phyloP scores from a whole-genome alignment of 768 basidiomycete species.

The Mycena venus region DNA sequence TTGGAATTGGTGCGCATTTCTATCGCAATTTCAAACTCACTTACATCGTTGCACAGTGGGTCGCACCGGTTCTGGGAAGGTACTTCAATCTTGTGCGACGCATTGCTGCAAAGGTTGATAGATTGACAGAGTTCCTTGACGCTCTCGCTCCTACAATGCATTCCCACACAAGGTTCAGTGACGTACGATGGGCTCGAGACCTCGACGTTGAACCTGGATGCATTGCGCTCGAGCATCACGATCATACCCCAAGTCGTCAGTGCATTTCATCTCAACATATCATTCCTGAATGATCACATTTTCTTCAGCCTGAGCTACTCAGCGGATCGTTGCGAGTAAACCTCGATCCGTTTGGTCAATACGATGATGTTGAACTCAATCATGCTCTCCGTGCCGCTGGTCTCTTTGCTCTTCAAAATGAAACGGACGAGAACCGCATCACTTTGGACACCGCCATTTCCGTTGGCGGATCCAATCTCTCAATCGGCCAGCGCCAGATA shows the following conservation, averaged over 20 bases:
- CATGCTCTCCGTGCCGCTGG: no score
- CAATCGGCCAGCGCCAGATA: conserved; percentile 61
- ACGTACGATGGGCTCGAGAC: conserved; percentile 58
- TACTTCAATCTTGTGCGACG: neutral
- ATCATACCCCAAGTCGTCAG: conserved; percentile 51
- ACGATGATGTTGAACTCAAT: conserved; percentile 56
- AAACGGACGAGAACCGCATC: conserved; percentile 33
- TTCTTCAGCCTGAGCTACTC: conserved; percentile 47
- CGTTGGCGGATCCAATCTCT: conserved; percentile 40
- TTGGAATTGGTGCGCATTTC: conserved; percentile 52
- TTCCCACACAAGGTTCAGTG: conserved; percentile 46
- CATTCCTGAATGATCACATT: neutral
- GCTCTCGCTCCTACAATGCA: conserved; percentile 62
- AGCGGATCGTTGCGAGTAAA: conserved; percentile 59
- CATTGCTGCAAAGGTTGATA: neutral
- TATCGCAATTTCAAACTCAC: neutral
- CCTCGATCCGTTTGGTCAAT: conserved; percentile 60
- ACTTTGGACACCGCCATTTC: conserved; percentile 33
- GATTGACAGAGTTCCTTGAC: conserved; percentile 63
- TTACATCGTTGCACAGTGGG: conserved; percentile 33
- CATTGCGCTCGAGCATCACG: conserved; percentile 58
- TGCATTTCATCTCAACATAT: neutral
- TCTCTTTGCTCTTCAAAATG: no score
- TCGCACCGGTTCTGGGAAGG: conserved; percentile 39
- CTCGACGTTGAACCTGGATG: conserved; percentile 56